These are phyloP conservation scores for Bassia scoparia DNA, from an alignment of 148 eudicot genomes.

Conservation along the genomic window DNA sequence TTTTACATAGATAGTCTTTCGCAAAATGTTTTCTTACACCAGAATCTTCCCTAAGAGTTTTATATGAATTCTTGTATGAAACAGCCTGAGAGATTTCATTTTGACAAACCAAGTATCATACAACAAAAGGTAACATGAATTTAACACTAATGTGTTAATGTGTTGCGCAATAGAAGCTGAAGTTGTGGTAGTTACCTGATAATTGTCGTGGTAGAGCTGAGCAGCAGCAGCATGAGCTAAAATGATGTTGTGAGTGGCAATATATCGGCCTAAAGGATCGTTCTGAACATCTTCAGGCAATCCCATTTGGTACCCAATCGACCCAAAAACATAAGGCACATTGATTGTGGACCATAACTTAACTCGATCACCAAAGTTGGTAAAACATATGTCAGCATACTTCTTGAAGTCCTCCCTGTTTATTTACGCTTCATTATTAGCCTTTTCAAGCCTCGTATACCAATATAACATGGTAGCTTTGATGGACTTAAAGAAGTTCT, in stretches of 20 bases:
- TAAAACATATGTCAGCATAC: constrained; percentile 34
- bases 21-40: no score
- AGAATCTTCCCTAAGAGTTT: no score
- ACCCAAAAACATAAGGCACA: constrained; percentile 24
- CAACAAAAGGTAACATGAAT: no score
- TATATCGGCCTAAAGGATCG: constrained; percentile 21
- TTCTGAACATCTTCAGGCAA: not conserved
- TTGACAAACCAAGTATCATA: no score
- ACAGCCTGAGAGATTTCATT: no score
- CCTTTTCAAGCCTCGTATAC: no score
- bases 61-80: no score
- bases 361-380: constrained; percentile 36
- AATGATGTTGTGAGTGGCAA: constrained; percentile 28
- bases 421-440: no score
- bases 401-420: constrained; percentile 29
- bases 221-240: constrained; percentile 29
- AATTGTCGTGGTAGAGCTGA: constrained; percentile 24
- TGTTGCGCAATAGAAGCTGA: no score
- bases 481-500: no score
- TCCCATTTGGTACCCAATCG: constrained; percentile 23
- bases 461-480: not conserved
- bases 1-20: no score
- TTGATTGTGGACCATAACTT: constrained; percentile 35
- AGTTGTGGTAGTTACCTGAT: constrained; percentile 19
- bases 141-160: no score